Percentiles rank a stretch among this genome's conserved stretches.
These are phyloP conservation scores for Boletus hoseneyae DNA, from an alignment of 1,284 basidiomycete species.

Conservation along the genomic window DNA sequence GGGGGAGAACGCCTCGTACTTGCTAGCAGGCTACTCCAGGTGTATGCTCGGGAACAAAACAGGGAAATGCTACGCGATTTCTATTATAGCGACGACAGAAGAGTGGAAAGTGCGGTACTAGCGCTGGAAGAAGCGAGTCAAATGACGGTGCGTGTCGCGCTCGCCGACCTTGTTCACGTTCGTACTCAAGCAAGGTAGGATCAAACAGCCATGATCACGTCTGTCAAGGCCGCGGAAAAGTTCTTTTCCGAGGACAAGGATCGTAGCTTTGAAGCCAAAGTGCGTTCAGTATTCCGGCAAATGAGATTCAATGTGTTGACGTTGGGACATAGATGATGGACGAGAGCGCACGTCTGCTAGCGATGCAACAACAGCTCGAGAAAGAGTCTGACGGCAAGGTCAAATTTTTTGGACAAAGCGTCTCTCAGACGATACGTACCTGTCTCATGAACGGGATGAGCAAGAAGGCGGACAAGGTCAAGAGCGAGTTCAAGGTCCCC, in stretches of 20 bases:
- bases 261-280: slow-evolving; percentile 85
- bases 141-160: slow-evolving; percentile 46
- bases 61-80: slow-evolving; percentile 92
- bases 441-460: slow-evolving; percentile 76
- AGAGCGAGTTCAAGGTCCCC: slow-evolving; percentile 84
- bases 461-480: slow-evolving; percentile 85
- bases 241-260: slow-evolving; percentile 96
- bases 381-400: slow-evolving; percentile 80
- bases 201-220: slow-evolving; percentile 62
- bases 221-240: slow-evolving; percentile 82
- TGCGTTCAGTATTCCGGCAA: slow-evolving; percentile 28
- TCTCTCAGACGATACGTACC: slow-evolving; percentile 78
- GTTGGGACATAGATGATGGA: slow-evolving; percentile 74
- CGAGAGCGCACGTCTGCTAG: slow-evolving; percentile 75
- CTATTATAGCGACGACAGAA: slow-evolving; percentile 96
- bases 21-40: slow-evolving; percentile 76
- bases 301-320: not conserved
- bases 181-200: slow-evolving; percentile 46
- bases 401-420: slow-evolving; percentile 72
- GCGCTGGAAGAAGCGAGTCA: slow-evolving; percentile 78
- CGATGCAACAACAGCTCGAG: slow-evolving; percentile 83
- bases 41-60: slow-evolving; percentile 89
- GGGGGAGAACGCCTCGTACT: slow-evolving; percentile 71
- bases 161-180: not conserved
- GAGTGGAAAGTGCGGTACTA: slow-evolving; percentile 87